Evolutionary conservation across 2,329 filamentous ascomycete genomes (phyloP).

Genomic region (Esteya vermicola): DNA sequence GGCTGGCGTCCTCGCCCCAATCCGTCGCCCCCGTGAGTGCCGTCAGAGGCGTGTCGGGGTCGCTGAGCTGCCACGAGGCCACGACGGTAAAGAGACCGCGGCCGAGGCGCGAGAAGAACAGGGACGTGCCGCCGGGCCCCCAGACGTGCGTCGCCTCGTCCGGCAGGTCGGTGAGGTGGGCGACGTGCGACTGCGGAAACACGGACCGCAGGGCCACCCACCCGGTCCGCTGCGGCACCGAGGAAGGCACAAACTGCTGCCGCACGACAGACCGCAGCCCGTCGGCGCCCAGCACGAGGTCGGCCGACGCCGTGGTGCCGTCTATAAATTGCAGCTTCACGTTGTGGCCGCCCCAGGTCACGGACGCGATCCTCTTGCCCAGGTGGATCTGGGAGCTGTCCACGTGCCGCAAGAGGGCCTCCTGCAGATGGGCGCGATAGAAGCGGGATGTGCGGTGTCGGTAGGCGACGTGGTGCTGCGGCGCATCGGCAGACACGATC

Average conservation of each 20-base stretch:
- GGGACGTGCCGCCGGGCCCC: slow-evolving; percentile 22
- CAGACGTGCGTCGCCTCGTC: slow-evolving; percentile 29
- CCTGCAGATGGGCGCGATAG: slow-evolving; percentile 33
- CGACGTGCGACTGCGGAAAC: slow-evolving; percentile 24
- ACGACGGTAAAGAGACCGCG: slow-evolving; percentile 27
- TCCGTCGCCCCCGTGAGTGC: no score
- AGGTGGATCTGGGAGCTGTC: slow-evolving; percentile 26
- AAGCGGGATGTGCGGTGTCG: slow-evolving; percentile 29
- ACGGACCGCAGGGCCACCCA: slow-evolving; percentile 29
- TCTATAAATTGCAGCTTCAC: slow-evolving; percentile 29
- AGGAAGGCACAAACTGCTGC: slow-evolving; percentile 26
- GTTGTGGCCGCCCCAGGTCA: slow-evolving; percentile 15
- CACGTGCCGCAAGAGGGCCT: slow-evolving; percentile 29
- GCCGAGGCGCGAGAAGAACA: slow-evolving; percentile 28
- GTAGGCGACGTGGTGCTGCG: slow-evolving; percentile 20
- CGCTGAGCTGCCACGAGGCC: slow-evolving; percentile 21
- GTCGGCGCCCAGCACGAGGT: slow-evolving; percentile 37
- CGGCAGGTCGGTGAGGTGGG: slow-evolving; percentile 22
- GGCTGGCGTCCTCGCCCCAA: slow-evolving; percentile 25
- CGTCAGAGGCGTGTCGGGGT: slow-evolving; percentile 16
- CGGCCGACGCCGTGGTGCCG: slow-evolving; percentile 25
- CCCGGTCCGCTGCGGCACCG: slow-evolving; percentile 25
- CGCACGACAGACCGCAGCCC: slow-evolving; percentile 34
- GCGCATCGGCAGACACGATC: slow-evolving; percentile 26
- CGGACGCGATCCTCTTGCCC: slow-evolving; percentile 23